These are phyloP conservation scores for Pseudogymnoascus destructans DNA, from an alignment of 2,329 filamentous ascomycete genomes.

Conservation along the genomic window DNA sequence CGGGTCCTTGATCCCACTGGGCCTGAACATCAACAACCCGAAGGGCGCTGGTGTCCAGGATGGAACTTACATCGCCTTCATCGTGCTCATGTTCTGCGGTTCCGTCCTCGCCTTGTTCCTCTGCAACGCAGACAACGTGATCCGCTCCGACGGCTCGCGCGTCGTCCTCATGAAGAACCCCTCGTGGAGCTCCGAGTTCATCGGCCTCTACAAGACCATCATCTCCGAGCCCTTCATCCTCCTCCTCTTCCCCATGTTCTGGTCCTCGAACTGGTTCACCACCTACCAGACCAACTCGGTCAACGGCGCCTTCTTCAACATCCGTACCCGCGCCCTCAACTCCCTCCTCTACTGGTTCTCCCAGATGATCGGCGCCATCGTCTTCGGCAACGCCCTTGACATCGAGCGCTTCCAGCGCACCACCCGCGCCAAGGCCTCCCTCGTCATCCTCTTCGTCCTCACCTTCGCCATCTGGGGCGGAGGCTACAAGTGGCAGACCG, in stretches of 20 bases:
- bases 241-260: constrained; percentile 69
- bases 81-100: constrained; percentile 66
- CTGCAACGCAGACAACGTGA: constrained; percentile 56
- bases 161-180: constrained; percentile 88
- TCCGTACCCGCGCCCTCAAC: constrained; percentile 62
- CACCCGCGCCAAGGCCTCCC: constrained; percentile 51
- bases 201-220: constrained; percentile 63
- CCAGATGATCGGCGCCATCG: constrained; percentile 63
- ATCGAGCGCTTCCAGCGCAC: constrained; percentile 44
- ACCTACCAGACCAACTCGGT: constrained; percentile 67
- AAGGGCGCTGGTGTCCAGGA: constrained; percentile 41
- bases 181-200: constrained; percentile 67
- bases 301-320: constrained; percentile 58
- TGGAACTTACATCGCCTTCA: constrained; percentile 79
- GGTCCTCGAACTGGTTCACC: constrained; percentile 70
- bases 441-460: constrained; percentile 48
- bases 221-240: constrained; percentile 58
- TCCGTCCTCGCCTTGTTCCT: constrained; percentile 57
- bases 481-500: constrained; percentile 59
- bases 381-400: constrained; percentile 64
- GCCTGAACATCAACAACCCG: constrained; percentile 52
- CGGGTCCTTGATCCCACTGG: constrained; percentile 55
- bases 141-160: constrained; percentile 63
- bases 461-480: constrained; percentile 76
- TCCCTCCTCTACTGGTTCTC: constrained; percentile 65